Evolutionary conservation across 441 rosid species (phyloP), one percentile per base, ranked within the genome.

Genomic region (Pelargonium myrrhifolium): DNA sequence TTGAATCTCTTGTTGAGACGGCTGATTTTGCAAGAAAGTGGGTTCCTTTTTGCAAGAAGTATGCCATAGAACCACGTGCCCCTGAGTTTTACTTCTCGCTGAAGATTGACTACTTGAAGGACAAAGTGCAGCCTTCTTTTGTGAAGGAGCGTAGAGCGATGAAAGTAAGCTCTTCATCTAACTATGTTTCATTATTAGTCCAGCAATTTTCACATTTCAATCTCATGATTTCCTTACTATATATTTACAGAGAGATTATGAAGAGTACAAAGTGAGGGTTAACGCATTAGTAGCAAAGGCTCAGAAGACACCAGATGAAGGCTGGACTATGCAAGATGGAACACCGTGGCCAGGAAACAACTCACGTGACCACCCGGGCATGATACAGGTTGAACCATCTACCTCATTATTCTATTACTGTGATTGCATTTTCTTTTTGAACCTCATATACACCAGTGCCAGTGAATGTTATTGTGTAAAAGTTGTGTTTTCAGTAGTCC

Each of bases 301-400:
- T 65, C 90, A 83, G 74, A 93, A 93, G 88, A 95, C 87, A 69
- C 99, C 99, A 1, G 99, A 93, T 74, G 97, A 93, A 28, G 99
- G 99, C 73, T 94, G 99, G 99, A 92, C 96, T 10, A 92, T 94
- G 99, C 99, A 94, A 82, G 97, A 93, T 64, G 99, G 97, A 45
- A 91, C 96, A 53, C 95, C 92, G 14, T 93, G 97, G 95, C 99
- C 99, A 0, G 99, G 99, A 65, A 93, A 93, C 77, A 87, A 80
- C 76, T 85, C 84, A 55, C 79, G 95, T 43, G 97, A 93, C 75
- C 98, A 93, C 79, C 98, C 98, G 2, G 98, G 97, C 75, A 93
- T 93, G 98, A 93, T 93, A 49, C 99, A 93, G 92, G 99, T 93
- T n/a, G 68, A 62, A 20, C 62, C 72, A 75, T 71, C 51, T 45